Evolutionary conservation across 139 green algal genomes (phyloP).

Genomic region (Coelastrella sp.): DNA sequence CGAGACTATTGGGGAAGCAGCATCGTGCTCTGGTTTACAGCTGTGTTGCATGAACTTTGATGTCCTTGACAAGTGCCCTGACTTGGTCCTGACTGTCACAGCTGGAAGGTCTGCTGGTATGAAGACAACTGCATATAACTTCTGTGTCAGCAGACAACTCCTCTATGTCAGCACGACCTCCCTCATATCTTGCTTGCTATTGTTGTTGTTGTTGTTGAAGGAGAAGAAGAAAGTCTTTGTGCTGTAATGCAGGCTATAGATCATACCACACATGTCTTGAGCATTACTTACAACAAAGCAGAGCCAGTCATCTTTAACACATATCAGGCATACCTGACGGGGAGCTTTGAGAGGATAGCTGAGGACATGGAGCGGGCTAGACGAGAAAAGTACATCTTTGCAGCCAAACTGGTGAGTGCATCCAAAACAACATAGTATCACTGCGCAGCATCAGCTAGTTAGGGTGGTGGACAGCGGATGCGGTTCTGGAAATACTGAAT

Average conservation of each 20-base stretch:
- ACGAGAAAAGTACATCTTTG: conserved; percentile 72
- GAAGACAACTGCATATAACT: no score
- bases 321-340: conserved; percentile 84
- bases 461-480: background rate
- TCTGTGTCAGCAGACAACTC: no score
- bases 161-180: no score
- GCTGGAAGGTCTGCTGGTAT: no score
- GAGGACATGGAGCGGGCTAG: conserved; percentile 77
- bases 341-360: conserved; percentile 64
- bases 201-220: background rate
- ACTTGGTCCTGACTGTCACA: no score
- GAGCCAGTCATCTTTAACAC: conserved; percentile 81
- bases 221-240: background rate
- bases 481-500: background rate
- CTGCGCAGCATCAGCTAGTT: no score
- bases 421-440: no score
- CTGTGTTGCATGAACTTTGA: no score
- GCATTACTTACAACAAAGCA: conserved; percentile 78
- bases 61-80: no score
- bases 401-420: conserved; percentile 87
- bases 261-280: conserved; percentile 76
- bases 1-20: no score
- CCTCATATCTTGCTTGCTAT: background rate
- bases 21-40: no score
- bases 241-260: conserved; percentile 77